Conservation (phyloP, 805 yeast species). For the Candida gorgasii region DNA sequence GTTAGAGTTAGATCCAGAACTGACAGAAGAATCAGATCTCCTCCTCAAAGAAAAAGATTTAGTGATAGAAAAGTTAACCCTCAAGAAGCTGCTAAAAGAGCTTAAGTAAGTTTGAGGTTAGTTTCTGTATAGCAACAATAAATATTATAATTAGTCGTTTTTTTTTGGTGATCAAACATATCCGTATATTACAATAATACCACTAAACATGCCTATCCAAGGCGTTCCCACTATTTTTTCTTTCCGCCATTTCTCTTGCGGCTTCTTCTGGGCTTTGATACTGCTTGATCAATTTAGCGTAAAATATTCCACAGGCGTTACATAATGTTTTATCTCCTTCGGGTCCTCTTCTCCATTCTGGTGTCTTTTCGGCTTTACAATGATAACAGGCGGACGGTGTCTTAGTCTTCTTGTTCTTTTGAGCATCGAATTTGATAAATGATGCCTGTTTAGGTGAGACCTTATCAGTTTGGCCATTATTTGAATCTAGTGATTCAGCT, state of each 20-base stretch:
- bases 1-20: constrained; percentile 99
- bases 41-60: constrained; percentile 99
- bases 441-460: constrained; percentile 1
- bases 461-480: background rate
- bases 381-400: constrained; percentile 38
- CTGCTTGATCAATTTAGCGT: constrained; percentile 57
- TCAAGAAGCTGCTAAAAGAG: constrained; percentile 96
- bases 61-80: constrained; percentile 95
- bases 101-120: constrained; percentile 27
- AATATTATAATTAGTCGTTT: constrained; percentile 4
- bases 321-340: constrained; percentile 79
- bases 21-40: constrained; percentile 98
- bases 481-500: background rate
- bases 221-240: constrained; percentile 18
- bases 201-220: constrained; percentile 20
- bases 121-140: constrained; percentile 6
- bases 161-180: background rate
- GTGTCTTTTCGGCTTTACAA: constrained; percentile 74
- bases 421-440: constrained; percentile 8
- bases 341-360: constrained; percentile 95
- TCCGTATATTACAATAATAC: background rate
- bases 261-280: constrained; percentile 44
- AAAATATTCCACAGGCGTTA: constrained; percentile 89
- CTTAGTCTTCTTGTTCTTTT: constrained; percentile 1
- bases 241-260: constrained; percentile 29